Evolutionary conservation across 2,329 filamentous ascomycete genomes (phyloP).

Genomic region (Didymosphaeria variabile): DNA sequence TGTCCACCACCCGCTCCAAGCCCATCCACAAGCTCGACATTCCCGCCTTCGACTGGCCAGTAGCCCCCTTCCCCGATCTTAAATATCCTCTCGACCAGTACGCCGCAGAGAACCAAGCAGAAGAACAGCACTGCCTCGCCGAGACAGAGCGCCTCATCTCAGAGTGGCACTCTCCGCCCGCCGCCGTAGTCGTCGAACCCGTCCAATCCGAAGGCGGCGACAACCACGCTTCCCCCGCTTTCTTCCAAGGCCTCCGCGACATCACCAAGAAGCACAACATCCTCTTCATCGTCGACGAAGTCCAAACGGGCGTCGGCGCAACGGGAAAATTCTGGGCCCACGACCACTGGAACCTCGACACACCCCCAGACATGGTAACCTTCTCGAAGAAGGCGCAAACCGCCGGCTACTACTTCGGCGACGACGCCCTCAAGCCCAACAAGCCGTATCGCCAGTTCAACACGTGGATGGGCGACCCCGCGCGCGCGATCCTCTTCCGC

Average conservation of each 20-base stretch:
- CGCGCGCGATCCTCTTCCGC: constrained; percentile 83
- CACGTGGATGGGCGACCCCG: constrained; percentile 96
- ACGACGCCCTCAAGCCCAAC: constrained; percentile 82
- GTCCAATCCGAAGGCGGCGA: constrained; percentile 94
- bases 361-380: constrained; percentile 90
- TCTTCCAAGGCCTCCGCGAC: constrained; percentile 85
- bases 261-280: constrained; percentile 80
- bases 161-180: constrained; percentile 80
- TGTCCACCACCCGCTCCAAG: constrained; percentile 91
- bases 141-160: constrained; percentile 85
- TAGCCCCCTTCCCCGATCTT: constrained; percentile 83
- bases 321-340: constrained; percentile 97
- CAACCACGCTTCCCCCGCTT: constrained; percentile 88
- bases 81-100: constrained; percentile 88
- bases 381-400: constrained; percentile 97
- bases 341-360: constrained; percentile 86
- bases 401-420: constrained; percentile 89
- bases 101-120: constrained; percentile 79
- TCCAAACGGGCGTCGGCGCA: constrained; percentile 91
- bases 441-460: constrained; percentile 97
- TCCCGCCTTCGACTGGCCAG: constrained; percentile 93
- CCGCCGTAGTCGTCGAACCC: constrained; percentile 85
- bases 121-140: constrained; percentile 81
- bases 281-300: constrained; percentile 91
- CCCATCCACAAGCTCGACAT: constrained; percentile 95